Conservation (phyloP, 2,329 filamentous ascomycete species). For the Aspergillus tubingensis region DNA sequence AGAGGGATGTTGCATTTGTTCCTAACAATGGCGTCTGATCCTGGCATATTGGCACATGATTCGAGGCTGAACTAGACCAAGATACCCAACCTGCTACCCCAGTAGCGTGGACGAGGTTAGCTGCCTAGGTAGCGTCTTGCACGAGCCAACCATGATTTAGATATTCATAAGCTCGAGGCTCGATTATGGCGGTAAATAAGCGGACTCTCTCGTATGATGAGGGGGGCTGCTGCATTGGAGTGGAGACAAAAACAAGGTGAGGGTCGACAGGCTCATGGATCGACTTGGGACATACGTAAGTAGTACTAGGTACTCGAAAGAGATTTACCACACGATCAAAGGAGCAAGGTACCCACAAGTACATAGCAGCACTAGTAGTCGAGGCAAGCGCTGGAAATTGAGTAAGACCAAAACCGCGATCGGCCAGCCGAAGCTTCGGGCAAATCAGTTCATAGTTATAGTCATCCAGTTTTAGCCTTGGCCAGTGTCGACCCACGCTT, state of each 20-base stretch:
- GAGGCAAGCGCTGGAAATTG: neutral
- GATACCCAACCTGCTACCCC: neutral
- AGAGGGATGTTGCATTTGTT: neutral
- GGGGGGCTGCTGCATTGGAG: neutral
- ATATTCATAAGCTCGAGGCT: neutral
- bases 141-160: neutral
- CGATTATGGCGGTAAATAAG: neutral
- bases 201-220: neutral
- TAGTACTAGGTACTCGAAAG: neutral
- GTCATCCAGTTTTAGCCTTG: neutral
- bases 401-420: neutral
- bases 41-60: neutral
- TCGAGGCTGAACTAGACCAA: neutral
- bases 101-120: neutral
- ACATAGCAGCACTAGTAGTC: neutral
- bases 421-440: neutral
- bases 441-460: neutral
- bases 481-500: neutral
- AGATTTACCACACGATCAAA: neutral
- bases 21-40: neutral
- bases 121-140: neutral
- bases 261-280: neutral
- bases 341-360: neutral
- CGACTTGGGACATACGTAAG: neutral
- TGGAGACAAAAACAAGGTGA: neutral